A percentile compares a stretch with the other conserved stretches of the same genome.
Evolutionary conservation across 2,329 filamentous ascomycete species (phyloP).

Genomic region (Botrytis sinoallii): DNA sequence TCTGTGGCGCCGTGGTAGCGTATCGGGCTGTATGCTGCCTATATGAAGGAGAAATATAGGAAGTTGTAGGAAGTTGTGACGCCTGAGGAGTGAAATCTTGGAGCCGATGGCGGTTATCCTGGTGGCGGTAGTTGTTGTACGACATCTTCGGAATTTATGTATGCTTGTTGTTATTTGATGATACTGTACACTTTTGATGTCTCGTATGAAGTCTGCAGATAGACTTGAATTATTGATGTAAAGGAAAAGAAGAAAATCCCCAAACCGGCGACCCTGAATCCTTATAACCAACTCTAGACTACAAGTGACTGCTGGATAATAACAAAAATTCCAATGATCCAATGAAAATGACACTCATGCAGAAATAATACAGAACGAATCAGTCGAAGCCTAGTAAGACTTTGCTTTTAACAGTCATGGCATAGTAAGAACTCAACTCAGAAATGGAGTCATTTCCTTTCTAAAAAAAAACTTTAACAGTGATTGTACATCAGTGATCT

Average conservation of each 20-base stretch:
- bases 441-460: not conserved
- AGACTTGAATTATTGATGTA: not conserved
- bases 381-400: not conserved
- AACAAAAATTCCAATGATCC: not conserved
- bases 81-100: not conserved
- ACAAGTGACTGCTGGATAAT: not conserved
- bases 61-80: not conserved
- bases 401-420: not conserved
- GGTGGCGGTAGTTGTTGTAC: not conserved
- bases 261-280: not conserved
- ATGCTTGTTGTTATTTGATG: not conserved
- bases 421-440: too few relatives aligned
- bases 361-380: not conserved
- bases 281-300: not conserved
- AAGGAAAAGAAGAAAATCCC: not conserved
- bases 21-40: not conserved
- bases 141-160: not conserved
- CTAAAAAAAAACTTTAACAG: not conserved
- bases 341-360: accelerated
- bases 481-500: not conserved
- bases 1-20: not conserved
- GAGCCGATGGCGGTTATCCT: not conserved
- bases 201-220: not conserved
- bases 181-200: accelerated
- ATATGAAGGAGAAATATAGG: not conserved